Conservation (phyloP, 1,284 basidiomycete genomes). For the Athelia psychrophila region DNA sequence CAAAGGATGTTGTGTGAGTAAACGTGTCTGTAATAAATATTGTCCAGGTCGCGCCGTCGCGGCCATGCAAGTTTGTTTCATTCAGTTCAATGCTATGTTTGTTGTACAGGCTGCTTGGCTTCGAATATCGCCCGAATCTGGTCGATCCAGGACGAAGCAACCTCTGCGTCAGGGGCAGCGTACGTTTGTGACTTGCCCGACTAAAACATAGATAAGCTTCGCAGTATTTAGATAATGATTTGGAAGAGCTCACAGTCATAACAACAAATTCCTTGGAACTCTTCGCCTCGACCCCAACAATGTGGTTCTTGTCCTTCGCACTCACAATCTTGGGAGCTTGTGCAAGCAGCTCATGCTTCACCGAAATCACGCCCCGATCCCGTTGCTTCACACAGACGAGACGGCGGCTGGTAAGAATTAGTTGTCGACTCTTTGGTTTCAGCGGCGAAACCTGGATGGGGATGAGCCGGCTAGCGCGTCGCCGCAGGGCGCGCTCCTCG, state of each 20-base stretch:
- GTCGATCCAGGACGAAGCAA: slow-evolving; percentile 47
- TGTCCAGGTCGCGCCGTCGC: no score
- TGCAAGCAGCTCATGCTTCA: slow-evolving; percentile 48
- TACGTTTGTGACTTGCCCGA: slow-evolving; percentile 53
- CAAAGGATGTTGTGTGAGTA: no score
- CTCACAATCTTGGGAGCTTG: slow-evolving; percentile 33
- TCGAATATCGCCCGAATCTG: slow-evolving; percentile 43
- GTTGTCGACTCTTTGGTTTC: slow-evolving; percentile 50
- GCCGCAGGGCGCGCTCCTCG: slow-evolving; percentile 50
- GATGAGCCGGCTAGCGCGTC: slow-evolving; percentile 59
- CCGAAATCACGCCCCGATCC: slow-evolving; percentile 28
- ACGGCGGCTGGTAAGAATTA: slow-evolving; percentile 57
- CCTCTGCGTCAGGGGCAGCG: slow-evolving; percentile 35
- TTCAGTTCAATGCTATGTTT: background rate
- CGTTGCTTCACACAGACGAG: slow-evolving; percentile 56
- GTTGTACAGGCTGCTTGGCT: background rate
- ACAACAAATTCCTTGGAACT: slow-evolving; percentile 61
- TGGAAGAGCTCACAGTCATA: slow-evolving; percentile 41
- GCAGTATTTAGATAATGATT: slow-evolving; percentile 1
- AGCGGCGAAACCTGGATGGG: slow-evolving; percentile 49
- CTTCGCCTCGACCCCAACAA: slow-evolving; percentile 51
- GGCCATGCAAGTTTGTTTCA: no score
- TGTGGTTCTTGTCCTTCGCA: slow-evolving; percentile 36
- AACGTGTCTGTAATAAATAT: no score
- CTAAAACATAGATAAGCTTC: slow-evolving; percentile 25